These are phyloP conservation scores for Limnanthes douglasii DNA, from an alignment of 345 rosid genomes.

Conservation along the genomic window DNA sequence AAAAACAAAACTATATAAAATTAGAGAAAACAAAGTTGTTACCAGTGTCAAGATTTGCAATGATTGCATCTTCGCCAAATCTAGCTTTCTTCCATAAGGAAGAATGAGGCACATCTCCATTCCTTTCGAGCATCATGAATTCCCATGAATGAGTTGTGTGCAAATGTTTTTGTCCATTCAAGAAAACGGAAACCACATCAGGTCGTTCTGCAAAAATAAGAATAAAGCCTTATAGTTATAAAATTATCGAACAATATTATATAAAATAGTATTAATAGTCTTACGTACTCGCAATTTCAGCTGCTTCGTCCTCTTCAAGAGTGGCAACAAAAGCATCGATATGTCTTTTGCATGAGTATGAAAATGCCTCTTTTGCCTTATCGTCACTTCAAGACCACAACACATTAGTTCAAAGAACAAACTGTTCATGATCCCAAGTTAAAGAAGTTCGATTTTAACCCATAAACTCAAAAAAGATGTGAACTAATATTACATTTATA, in stretches of 20 bases:
- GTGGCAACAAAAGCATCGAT: slow-evolving; percentile 47
- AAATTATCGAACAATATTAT: neutral
- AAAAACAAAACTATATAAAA: too few relatives aligned
- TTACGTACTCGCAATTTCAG: slow-evolving; percentile 20
- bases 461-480: too few relatives aligned
- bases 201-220: slow-evolving; percentile 25
- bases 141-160: slow-evolving; percentile 54
- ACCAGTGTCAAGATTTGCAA: slow-evolving; percentile 54
- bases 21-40: too few relatives aligned
- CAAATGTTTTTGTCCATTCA: slow-evolving; percentile 19
- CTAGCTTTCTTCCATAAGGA: slow-evolving; percentile 30
- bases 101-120: slow-evolving; percentile 9
- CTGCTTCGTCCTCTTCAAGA: slow-evolving; percentile 34
- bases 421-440: too few relatives aligned
- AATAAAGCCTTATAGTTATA: neutral
- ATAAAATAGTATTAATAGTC: neutral
- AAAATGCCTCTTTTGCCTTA: slow-evolving; percentile 29
- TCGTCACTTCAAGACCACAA: slow-evolving; percentile 8
- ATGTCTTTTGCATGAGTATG: slow-evolving; percentile 27
- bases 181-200: slow-evolving; percentile 27
- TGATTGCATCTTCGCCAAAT: slow-evolving; percentile 33
- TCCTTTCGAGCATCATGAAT: slow-evolving; percentile 27
- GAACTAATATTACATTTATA: too few relatives aligned
- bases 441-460: too few relatives aligned
- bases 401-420: neutral